phyloP scores from a whole-genome alignment of 2,329 filamentous ascomycete genomes.

The Hymenoscyphus infarciens region DNA sequence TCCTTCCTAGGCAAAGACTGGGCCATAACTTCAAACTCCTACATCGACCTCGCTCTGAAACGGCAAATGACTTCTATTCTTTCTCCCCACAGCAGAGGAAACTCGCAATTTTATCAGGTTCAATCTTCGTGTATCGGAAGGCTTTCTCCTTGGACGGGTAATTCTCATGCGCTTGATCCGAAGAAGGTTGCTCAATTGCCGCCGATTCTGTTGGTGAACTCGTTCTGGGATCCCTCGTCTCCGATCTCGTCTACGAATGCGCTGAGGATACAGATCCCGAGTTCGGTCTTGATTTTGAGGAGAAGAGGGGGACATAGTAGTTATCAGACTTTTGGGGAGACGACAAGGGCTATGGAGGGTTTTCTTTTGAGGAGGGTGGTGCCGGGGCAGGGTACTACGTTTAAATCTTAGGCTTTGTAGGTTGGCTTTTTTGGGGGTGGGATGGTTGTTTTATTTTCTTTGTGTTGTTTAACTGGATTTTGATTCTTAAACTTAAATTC shows the following conservation, averaged over 20 bases:
- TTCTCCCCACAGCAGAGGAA: constrained; percentile 37
- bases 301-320: constrained; percentile 42
- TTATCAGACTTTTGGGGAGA: constrained; percentile 34
- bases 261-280: constrained; percentile 22
- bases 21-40: constrained; percentile 38
- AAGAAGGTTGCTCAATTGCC: constrained; percentile 23
- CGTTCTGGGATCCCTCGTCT: constrained; percentile 41
- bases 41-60: constrained; percentile 12
- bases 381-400: constrained; percentile 29
- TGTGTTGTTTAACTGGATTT: no score
- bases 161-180: neutral
- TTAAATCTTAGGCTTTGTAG: neutral
- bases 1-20: constrained; percentile 2
- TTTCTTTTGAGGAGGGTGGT: constrained; percentile 38
- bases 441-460: no score
- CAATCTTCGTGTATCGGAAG: constrained; percentile 36
- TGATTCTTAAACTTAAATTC: no score
- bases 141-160: neutral
- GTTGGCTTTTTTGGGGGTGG: no score
- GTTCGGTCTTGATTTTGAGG: constrained; percentile 38
- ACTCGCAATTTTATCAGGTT: constrained; percentile 36
- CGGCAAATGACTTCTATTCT: constrained; percentile 32
- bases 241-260: constrained; percentile 39
- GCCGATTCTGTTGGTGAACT: constrained; percentile 40
- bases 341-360: constrained; percentile 32